A percentile compares a stretch with the other conserved stretches of the same genome.
Conservation (phyloP, 2,329 filamentous ascomycete species). For the Macrophomina pseudophaseolina region DNA sequence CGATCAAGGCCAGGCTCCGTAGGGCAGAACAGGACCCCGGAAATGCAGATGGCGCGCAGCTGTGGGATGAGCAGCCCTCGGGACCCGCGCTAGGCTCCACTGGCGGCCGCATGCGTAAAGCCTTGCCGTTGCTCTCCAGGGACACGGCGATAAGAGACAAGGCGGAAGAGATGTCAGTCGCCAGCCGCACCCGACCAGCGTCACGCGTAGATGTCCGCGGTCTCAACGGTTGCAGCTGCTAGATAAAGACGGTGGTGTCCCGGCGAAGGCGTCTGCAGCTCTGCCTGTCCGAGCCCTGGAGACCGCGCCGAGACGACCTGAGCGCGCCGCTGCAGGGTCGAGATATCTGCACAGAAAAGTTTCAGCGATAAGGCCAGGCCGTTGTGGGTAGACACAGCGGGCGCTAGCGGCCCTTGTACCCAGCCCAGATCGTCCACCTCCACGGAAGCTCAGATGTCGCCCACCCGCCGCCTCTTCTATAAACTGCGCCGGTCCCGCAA, state of each 20-base stretch:
- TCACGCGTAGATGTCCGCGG: slow-evolving; percentile 15
- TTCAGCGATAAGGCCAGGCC: slow-evolving; percentile 11
- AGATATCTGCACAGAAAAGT: not conserved
- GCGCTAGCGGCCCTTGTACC: slow-evolving; percentile 18
- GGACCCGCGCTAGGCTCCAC: slow-evolving; percentile 9
- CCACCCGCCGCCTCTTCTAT: slow-evolving; percentile 9
- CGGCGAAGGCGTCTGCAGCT: not conserved
- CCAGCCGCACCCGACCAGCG: slow-evolving; percentile 11
- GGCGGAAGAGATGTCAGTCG: slow-evolving; percentile 15
- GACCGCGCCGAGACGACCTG: not conserved
- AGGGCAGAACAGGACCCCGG: slow-evolving; percentile 6
- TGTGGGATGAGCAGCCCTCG: slow-evolving; percentile 15
- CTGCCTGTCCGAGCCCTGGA: not conserved
- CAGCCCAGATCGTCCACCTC: slow-evolving; percentile 19
- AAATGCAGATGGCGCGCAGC: slow-evolving; percentile 5
- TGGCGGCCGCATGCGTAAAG: not conserved
- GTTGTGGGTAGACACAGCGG: not conserved
- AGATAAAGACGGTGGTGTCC: not conserved
- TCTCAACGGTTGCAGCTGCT: not conserved
- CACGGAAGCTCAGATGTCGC: slow-evolving; percentile 18
- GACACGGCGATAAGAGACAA: slow-evolving; percentile 9
- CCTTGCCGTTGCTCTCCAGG: not conserved
- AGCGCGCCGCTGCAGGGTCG: not conserved
- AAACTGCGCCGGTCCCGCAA: slow-evolving; percentile 12
- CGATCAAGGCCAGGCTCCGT: not conserved